A percentile compares a stretch with the other conserved stretches of the same genome.
Evolutionary conservation across 2,329 filamentous ascomycete species (phyloP).

Genomic region (Claviceps africana): DNA sequence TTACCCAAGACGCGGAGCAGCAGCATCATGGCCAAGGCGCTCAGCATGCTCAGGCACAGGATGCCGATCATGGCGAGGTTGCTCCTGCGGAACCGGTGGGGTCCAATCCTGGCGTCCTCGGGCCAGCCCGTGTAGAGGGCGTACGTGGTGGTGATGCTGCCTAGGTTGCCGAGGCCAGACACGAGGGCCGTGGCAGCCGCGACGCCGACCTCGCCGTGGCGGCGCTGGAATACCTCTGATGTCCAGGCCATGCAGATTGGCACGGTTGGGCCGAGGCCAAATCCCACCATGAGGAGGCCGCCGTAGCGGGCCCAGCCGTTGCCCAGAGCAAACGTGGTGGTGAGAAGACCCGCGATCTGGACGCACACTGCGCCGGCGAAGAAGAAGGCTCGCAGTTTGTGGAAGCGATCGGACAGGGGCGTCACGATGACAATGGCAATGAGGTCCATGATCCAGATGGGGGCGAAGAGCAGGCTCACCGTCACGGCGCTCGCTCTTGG

Average conservation of each 20-base stretch:
- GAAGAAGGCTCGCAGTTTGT: constrained; percentile 63
- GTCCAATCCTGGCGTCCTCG: constrained; percentile 54
- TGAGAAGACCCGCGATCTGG: constrained; percentile 69
- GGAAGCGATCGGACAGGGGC: constrained; percentile 76
- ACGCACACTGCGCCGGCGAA: constrained; percentile 64
- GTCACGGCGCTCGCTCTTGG: constrained; percentile 57
- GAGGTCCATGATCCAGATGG: constrained; percentile 89
- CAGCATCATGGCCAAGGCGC: constrained; percentile 53
- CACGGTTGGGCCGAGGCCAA: constrained; percentile 79
- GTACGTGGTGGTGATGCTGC: constrained; percentile 77
- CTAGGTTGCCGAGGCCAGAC: constrained; percentile 74
- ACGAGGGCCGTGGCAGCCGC: constrained; percentile 76
- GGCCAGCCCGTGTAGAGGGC: constrained; percentile 81
- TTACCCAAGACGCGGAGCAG: constrained; percentile 48
- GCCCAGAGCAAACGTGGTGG: constrained; percentile 57
- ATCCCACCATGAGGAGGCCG: constrained; percentile 78
- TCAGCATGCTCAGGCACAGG: constrained; percentile 60
- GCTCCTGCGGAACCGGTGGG: constrained; percentile 63
- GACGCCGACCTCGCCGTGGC: constrained; percentile 82
- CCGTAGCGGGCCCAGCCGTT: constrained; percentile 76
- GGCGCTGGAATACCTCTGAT: constrained; percentile 75
- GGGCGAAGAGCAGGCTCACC: constrained; percentile 71
- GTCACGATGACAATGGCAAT: constrained; percentile 76
- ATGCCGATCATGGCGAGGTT: constrained; percentile 85
- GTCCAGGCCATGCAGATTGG: constrained; percentile 93